Evolutionary conservation across 306 rosid genomes (phyloP), one percentile per base, ranked within the genome.

Genomic region (Vicia sativa): DNA sequence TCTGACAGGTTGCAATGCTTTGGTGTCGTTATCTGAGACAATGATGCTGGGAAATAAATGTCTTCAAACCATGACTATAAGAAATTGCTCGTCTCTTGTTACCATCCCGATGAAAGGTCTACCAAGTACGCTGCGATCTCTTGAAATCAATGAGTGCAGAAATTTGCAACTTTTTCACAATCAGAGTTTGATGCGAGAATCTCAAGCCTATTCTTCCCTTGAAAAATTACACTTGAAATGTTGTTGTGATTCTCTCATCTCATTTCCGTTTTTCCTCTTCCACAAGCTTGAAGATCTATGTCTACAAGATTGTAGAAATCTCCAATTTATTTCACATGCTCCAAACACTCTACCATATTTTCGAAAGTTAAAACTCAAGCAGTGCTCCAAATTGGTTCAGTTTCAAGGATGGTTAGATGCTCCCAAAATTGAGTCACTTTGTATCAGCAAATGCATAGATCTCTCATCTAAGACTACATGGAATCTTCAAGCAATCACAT

Each of bases 21-120:
- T 73, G 23, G 34, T 52, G 6, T 73, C 71, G 6, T 52, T 73
- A 43, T 26, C 77, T 18, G 42, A 63, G 45, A 8, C 52, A 63
- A 73, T 62, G 71, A 63, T 73, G 64, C 56, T 39, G 15, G 71
- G 57, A 63, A 63, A 73, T 53, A 11, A 26, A 39, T 63, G 77
- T 39, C 71, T 73, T 15, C 44, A 73, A 73, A 9, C 4, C 21
- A 41, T 73, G 23, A n/a, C 56, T 37, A 63, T 62, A 52, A 63
- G 46, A 1, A 63, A 73, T 52, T 73, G 77, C 54, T 41, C 77
- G 26, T 73, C 77, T 26, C 55, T 63, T 2, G 55, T 62, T 43
- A 50, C 43, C 62, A 62, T 72, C 7, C 21, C 54, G 4, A 38
- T 4, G 12, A 62, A 62, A 50, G 45, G 70, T 16, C 42, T 49